Conservation (phyloP, 805 yeast genomes). For the Cyberlindnera americana region DNA sequence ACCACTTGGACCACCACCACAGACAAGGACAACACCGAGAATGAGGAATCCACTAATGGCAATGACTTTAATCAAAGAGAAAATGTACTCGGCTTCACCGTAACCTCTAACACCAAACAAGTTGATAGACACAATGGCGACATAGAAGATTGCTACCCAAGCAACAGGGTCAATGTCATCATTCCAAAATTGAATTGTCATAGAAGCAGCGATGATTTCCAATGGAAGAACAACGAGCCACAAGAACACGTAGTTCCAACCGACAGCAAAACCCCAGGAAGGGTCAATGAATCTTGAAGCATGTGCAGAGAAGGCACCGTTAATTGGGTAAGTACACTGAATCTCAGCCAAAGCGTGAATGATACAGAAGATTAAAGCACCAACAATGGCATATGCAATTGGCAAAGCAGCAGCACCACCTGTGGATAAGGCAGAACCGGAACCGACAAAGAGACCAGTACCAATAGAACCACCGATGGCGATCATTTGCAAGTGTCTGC, state of each 20-base stretch:
- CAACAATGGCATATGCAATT: conserved; percentile 51
- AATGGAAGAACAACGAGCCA: conserved; percentile 50
- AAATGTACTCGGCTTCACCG: conserved; percentile 51
- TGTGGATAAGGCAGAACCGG: conserved; percentile 52
- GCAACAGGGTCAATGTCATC: conserved; percentile 43
- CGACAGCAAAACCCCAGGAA: conserved; percentile 61
- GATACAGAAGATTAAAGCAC: conserved; percentile 53
- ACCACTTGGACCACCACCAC: conserved; percentile 46
- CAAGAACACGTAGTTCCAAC: conserved; percentile 53
- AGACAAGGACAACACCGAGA: conserved; percentile 45
- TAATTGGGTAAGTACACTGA: conserved; percentile 56
- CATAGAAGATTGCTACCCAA: conserved; percentile 48
- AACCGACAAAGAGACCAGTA: conserved; percentile 65
- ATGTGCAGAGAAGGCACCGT: conserved; percentile 64
- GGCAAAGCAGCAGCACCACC: conserved; percentile 68
- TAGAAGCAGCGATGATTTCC: conserved; percentile 51
- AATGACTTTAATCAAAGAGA: conserved; percentile 45
- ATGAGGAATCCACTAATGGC: conserved; percentile 53
- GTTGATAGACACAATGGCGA: conserved; percentile 45
- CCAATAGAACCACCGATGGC: conserved; percentile 69
- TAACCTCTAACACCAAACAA: conserved; percentile 53
- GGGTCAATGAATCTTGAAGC: conserved; percentile 57
- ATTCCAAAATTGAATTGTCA: conserved; percentile 51
- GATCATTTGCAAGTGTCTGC: conserved; percentile 62
- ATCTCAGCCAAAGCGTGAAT: conserved; percentile 62